Evolutionary conservation across 306 rosid species (phyloP), one percentile per base, ranked within the genome.

Genomic region (Sesbania bispinosa): DNA sequence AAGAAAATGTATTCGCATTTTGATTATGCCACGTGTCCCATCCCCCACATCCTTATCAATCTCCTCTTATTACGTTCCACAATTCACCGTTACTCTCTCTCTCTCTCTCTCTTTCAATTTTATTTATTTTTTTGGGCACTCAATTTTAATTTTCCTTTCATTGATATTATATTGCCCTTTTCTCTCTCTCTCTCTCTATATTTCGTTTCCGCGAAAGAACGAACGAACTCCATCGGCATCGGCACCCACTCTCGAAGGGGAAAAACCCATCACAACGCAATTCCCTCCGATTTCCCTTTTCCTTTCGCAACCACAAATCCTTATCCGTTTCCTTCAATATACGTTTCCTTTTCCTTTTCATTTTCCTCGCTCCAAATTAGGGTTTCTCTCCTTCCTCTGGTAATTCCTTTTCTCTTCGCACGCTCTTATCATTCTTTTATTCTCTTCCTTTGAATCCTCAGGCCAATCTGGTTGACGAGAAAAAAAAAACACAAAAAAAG

Each of bases 201-300:
- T 21, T 23, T 20, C 14, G 48, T 19, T 63, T 61, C 75, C 68
- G 45, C 39, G 39, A 27, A 73, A 71, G 65, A n/a, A n/a, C n/a
- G n/a, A n/a, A n/a, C n/a, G n/a, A 81, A 72, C 90, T 73, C 92
- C 88, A 89, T 89, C 97, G 89, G 69, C 89, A 74, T 89, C 97
- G 89, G 69, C 90, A 65, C 74, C 59, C 74, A 32, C 65, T 79
- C 45, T 67, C n/a, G n/a, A n/a, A 48, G 72, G 75, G 55, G 65
- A 61, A 42, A 67, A 67, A n/a, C n/a, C n/a, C 83, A 66, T 36
- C 42, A 10, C n/a, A 51, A 60, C 39, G 10, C 33, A 15, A 45
- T 27, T n/a, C n/a, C 38, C 55, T 51, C 66, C 79, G 78, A 64
- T 73, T 79, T 52, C 20, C 48, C 45, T 61, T 41, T 33, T 70